Base-by-base conservation (phyloP, 352 stramenopile genomes). In the Phytopythium montanum region DNA sequence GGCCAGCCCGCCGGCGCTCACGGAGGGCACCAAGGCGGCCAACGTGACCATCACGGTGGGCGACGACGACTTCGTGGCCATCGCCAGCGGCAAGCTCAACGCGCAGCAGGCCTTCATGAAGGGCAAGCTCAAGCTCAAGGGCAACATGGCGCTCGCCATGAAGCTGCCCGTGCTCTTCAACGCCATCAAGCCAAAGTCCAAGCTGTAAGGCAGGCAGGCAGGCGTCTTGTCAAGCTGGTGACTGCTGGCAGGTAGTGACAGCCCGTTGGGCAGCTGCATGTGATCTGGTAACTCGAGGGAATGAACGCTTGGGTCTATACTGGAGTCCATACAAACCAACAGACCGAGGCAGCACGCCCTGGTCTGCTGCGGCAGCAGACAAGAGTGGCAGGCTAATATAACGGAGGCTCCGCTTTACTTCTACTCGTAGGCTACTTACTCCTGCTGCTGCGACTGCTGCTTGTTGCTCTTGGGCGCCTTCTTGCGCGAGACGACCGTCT, bases 51-150 rank as follows among this genome's bases (percentile, higher is more conserved):
- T 94, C 54, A 90, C 77, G 31, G 68, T 91, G 60, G 68, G 59
- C 31, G 85, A 92, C 59, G 77, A 77, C 48, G 82, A 94, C 78
- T 92, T 94, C 64, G 75, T 94, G 25, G 78, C 75, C 4, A 90
- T 94, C 52, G 83, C 83, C 33, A 75, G 75, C 57, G 85, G 85
- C 60, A 96, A 97, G 61, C 74, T 98, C 26, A 97, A 97, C 63
- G 80, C 94, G 23, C 94, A 98, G 66, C 73, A 80, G 79, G 94
- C 94, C n/a, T 98, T 98, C 69, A 96, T 98, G 89, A 96, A 97
- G 81, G 90, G 91, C 59, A 97, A 97, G 68, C 75, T 98, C 52
- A 98, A 98, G 69, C 85, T 98, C 51, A 97, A 98, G 76, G 94
- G 94, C 56, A 98, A 98, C 65, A 98, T 98, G 94, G 80, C 77